Percentiles rank a stretch among this genome's conserved stretches.
Conservation (phyloP, 2,329 filamentous ascomycete species). For the Ciborinia camelliae region DNA sequence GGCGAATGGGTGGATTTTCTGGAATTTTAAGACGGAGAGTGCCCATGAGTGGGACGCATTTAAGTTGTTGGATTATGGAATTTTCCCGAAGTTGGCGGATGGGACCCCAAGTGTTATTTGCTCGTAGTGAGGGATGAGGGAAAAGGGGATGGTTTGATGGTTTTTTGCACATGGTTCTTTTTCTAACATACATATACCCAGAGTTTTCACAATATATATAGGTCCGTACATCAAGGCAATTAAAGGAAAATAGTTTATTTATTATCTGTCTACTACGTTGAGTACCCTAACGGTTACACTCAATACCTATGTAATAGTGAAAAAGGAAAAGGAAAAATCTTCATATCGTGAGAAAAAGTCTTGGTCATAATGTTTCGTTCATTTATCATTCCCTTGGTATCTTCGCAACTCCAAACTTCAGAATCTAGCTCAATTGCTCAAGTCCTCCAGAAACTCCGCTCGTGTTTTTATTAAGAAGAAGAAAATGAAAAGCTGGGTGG, state of each 20-base stretch:
- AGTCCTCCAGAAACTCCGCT: no score
- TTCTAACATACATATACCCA: constrained; percentile 9
- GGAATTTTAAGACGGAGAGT: constrained; percentile 56
- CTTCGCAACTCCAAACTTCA: no score
- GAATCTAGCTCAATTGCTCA: no score
- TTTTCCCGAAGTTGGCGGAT: constrained; percentile 45
- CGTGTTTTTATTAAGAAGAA: background rate
- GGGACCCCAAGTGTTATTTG: background rate
- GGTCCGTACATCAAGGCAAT: background rate
- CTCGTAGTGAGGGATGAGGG: background rate
- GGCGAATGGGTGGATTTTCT: constrained; percentile 54
- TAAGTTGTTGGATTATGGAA: constrained; percentile 46
- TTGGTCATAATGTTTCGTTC: background rate
- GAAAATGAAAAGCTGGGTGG: background rate
- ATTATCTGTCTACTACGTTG: background rate
- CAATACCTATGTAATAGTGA: background rate
- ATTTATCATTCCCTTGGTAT: background rate
- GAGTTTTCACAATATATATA: background rate
- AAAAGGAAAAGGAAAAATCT: background rate
- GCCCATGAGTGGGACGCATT: constrained; percentile 53
- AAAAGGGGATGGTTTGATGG: background rate
- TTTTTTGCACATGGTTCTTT: background rate
- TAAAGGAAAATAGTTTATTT: background rate
- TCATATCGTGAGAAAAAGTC: background rate
- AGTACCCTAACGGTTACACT: background rate